A percentile compares a stretch with the other conserved stretches of the same genome.
Conservation (phyloP, 2,329 filamentous ascomycete species). For the Monilinia fructigena region DNA sequence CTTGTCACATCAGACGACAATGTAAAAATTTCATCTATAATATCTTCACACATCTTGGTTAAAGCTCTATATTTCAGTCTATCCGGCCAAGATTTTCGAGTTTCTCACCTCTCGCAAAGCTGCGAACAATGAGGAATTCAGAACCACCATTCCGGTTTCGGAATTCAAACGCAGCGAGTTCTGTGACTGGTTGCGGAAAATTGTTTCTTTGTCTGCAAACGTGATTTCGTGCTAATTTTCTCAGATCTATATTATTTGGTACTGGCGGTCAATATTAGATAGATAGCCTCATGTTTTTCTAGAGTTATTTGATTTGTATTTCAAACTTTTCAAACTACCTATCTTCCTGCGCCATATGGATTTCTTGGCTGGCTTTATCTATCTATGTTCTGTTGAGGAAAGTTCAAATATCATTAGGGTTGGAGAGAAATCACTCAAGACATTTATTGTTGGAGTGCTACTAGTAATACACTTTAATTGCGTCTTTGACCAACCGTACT, state of each 20-base stretch:
- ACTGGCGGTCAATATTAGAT: background rate
- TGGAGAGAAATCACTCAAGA: no score
- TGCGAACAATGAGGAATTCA: conserved; percentile 11
- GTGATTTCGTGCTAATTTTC: background rate
- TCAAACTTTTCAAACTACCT: background rate
- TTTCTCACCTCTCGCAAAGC: background rate
- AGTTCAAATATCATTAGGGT: background rate
- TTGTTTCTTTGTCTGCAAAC: conserved; percentile 13
- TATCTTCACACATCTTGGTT: background rate
- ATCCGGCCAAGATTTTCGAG: background rate
- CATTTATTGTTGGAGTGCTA: background rate
- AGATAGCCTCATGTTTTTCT: background rate
- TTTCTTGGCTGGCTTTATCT: background rate
- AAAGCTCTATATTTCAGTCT: fast-evolving
- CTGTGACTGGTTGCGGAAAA: conserved; percentile 13
- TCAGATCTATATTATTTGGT: background rate
- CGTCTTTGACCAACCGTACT: no score
- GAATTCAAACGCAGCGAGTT: background rate
- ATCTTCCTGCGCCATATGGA: background rate
- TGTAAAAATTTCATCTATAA: background rate
- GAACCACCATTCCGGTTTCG: conserved; percentile 5
- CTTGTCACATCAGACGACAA: background rate
- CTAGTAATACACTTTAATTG: background rate
- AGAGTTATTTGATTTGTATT: background rate
- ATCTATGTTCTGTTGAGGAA: background rate